Evolutionary conservation across 352 stramenopile genomes (phyloP).

Genomic region (Phytophthora foliorum): DNA sequence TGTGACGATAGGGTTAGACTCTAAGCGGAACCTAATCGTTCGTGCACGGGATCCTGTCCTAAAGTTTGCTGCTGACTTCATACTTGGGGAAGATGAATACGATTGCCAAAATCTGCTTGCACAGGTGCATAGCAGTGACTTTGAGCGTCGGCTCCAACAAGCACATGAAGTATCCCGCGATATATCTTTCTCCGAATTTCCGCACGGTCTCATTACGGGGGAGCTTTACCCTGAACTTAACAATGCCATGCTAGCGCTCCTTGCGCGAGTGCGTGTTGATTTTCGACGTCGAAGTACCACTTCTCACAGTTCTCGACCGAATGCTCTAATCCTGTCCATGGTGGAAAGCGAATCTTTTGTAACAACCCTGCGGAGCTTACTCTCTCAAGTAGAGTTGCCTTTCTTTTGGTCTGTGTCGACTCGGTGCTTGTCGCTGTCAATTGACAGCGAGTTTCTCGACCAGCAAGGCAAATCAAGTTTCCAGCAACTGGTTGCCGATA

Average conservation of each 20-base stretch:
- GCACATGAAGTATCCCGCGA: slow-evolving; percentile 35
- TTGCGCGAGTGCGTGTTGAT: slow-evolving; percentile 48
- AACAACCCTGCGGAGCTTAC: slow-evolving; percentile 48
- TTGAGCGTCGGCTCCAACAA: slow-evolving; percentile 24
- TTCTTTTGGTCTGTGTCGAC: slow-evolving; percentile 78
- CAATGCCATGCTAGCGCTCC: slow-evolving; percentile 38
- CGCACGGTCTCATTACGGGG: slow-evolving; percentile 50
- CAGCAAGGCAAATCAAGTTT: slow-evolving; percentile 58
- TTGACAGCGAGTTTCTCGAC: slow-evolving; percentile 64
- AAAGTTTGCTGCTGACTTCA: slow-evolving; percentile 69
- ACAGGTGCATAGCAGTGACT: slow-evolving; percentile 17
- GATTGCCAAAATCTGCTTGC: slow-evolving; percentile 39
- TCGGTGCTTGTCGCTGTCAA: slow-evolving; percentile 62
- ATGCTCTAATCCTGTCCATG: slow-evolving; percentile 51
- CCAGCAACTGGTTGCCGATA: slow-evolving; percentile 64
- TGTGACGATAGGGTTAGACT: slow-evolving; percentile 48
- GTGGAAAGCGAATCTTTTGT: slow-evolving; percentile 69
- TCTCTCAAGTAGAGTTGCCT: slow-evolving; percentile 51
- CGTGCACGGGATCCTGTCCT: slow-evolving; percentile 60
- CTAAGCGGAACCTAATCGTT: slow-evolving; percentile 43
- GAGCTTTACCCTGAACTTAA: slow-evolving; percentile 49
- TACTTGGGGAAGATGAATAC: slow-evolving; percentile 61
- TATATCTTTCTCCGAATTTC: slow-evolving; percentile 30
- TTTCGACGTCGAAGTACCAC: slow-evolving; percentile 15
- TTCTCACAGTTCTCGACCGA: slow-evolving; percentile 14